Evolutionary conservation across 2,329 filamentous ascomycete genomes (phyloP), one percentile per base, ranked within the genome.

Genomic region (Aureobasidium lini): DNA sequence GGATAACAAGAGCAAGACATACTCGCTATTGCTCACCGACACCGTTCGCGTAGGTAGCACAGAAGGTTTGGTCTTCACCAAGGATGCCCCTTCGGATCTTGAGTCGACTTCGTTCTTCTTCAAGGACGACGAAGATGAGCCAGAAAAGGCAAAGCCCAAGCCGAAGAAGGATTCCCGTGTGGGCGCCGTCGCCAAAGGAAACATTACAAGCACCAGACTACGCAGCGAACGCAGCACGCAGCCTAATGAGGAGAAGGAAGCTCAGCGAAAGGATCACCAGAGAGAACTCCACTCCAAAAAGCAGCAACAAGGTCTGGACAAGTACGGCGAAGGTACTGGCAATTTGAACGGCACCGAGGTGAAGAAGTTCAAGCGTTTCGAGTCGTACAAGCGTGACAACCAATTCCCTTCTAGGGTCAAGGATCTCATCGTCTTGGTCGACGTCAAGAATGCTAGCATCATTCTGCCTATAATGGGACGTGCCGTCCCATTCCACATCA

Each of bases 101-200:
- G 94, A 97, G 68, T 91, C 91, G 4, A 93, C 93, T 40, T 96
- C 93, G 0, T 99, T 99, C 79, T 97, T 96, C 76, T 99, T 99
- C 79, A 95, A 96, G 70, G 93, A 97, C 66, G 90, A 95, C 63
- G 52, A 56, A 13, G 90, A 95, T 64, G 89, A 95, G 65, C 84
- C 90, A 63, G 86, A 90, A 72, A 83, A 88, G 9, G 88, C 90
- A n/a, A 95, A 94, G 69, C 79, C 81, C 66, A 95, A 95, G 74
- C 86, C 92, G 67, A 95, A 94, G 81, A 90, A 87, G 73, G 88
- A 94, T 66, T 80, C 85, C 0, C 84, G 88, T 44, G 87, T 94
- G 8, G 91, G 90, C 60, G 91, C 92, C 31, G 88, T 96, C 61
- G 91, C 92, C 28, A 89, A 90, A 57, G 95, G 93, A 69, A 99